phyloP scores from a whole-genome alignment of 1,139 yeast species.

The Geotrichum europaeum region DNA sequence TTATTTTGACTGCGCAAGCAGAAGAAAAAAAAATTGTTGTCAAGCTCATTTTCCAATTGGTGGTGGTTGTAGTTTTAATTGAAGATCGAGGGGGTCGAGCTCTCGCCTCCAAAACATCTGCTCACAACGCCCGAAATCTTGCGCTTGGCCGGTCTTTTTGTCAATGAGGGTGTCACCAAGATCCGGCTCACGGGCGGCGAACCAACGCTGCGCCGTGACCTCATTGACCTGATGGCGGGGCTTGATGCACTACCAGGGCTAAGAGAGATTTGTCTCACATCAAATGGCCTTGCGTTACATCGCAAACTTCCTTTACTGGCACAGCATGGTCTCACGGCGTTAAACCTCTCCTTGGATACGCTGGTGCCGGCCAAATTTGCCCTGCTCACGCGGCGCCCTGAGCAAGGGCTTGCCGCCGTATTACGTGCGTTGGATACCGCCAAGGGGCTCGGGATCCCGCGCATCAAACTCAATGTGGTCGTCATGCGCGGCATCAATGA shows the following conservation, averaged over 20 bases:
- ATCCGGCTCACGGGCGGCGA: constrained; percentile 50
- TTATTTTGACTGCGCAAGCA: not conserved
- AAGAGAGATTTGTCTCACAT: constrained; percentile 44
- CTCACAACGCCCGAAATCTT: constrained; percentile 42
- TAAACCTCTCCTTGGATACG: constrained; percentile 45
- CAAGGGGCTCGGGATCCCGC: constrained; percentile 39
- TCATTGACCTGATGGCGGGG: constrained; percentile 38
- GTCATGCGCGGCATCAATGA: constrained; percentile 46
- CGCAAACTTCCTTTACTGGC: constrained; percentile 41
- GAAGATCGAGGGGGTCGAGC: constrained; percentile 45
- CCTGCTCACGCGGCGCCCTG: constrained; percentile 43
- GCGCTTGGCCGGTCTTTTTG: constrained; percentile 40
- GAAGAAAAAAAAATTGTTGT: not conserved
- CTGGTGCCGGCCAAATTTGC: constrained; percentile 45
- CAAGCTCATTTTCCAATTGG: not conserved
- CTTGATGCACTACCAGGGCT: constrained; percentile 39
- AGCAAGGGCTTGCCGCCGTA: constrained; percentile 39
- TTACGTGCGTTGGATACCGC: constrained; percentile 41
- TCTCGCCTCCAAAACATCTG: constrained; percentile 39
- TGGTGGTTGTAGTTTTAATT: not conserved
- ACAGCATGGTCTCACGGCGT: constrained; percentile 40
- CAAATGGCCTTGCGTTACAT: constrained; percentile 45
- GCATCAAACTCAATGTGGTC: constrained; percentile 44
- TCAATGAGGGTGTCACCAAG: constrained; percentile 43
- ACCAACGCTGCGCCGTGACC: constrained; percentile 47